These are phyloP conservation scores for Tricladium varicosporioides DNA, from an alignment of 2,329 filamentous ascomycete genomes.

Conservation along the genomic window DNA sequence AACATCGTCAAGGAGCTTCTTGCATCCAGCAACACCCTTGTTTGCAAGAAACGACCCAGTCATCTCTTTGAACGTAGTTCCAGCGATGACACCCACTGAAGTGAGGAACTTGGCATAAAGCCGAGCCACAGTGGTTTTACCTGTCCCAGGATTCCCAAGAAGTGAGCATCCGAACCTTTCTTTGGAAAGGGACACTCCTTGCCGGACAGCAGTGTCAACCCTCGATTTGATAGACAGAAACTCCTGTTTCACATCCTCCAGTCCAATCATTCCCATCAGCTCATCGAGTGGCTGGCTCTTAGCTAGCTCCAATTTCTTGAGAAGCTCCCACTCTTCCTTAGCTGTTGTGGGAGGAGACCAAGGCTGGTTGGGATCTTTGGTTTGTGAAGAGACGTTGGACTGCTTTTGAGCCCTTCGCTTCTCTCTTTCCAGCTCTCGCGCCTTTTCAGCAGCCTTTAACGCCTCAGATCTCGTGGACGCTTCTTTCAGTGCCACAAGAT, in stretches of 20 bases:
- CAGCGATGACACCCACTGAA: conserved; percentile 12
- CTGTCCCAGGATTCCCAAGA: conserved; percentile 30
- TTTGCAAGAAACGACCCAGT: conserved; percentile 58
- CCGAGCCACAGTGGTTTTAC: conserved; percentile 68
- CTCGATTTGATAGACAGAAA: conserved; percentile 60
- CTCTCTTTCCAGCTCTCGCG: conserved; percentile 4
- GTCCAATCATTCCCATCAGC: conserved; percentile 66
- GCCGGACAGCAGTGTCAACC: conserved; percentile 57
- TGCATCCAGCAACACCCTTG: conserved; percentile 54
- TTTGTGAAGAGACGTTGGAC: no score
- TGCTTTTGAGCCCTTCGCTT: no score
- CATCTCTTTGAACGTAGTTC: conserved; percentile 45
- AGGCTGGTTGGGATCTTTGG: no score
- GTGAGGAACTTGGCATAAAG: conserved; percentile 63
- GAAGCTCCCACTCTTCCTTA: conserved; percentile 8
- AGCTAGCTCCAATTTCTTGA: conserved; percentile 39
- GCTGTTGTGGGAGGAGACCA: no score
- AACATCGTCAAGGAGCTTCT: conserved; percentile 52
- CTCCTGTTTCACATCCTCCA: conserved; percentile 63
- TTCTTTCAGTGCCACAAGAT: conserved; percentile 6
- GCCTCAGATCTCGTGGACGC: conserved; percentile 3
- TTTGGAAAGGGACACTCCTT: conserved; percentile 36
- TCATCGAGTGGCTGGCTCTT: conserved; percentile 54
- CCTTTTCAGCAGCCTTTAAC: neutral
- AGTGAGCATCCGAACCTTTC: conserved; percentile 2